Evolutionary conservation across 2,329 filamentous ascomycete genomes (phyloP), one percentile per base, ranked within the genome.

Genomic region (Dothistroma pini): DNA sequence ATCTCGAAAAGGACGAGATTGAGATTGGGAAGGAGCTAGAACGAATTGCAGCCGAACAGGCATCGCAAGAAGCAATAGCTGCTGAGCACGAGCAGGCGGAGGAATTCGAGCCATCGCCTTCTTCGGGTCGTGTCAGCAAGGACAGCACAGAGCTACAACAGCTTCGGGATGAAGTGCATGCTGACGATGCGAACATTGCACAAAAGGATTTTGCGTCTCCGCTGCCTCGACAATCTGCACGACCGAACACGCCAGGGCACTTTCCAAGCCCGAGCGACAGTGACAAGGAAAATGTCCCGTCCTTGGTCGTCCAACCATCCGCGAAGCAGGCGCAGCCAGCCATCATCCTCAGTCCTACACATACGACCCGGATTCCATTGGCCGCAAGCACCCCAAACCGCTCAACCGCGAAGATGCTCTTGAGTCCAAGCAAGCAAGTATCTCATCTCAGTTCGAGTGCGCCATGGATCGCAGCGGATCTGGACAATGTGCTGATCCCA

Each of bases 391-490:
- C 76, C 2, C 76, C 76, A 1, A 73, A 73, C 54, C 68, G 70
- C 19, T 70, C 70, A 9, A 68, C 70, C 3, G 50, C 58, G 51
- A 68, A 63, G 55, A 61, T 49, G 35, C 48, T 58, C 21, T 51
- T 64, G 48, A 75, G 66, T 56, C 77, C 62, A 71, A 75, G 63
- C 68, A 82, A 81, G 71, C 74, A 82, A 25, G 78, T 78, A 0
- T 75, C 86, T 7, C 78, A 77, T 6, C 76, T 80, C 1, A 74
- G 78, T 6, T 84, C 83, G 0, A 80, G 83, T 0, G 72, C 75
- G 19, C 79, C 86, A 0, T 97, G 93, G 93, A 83, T 81, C 4
- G 80, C 89, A 0, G 81, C 89, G 2, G 90, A 96, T 68, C 80
- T 96, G 3, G 93, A 97, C 32, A 78, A 83, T 1, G 79, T 95